phyloP scores from a whole-genome alignment of 2,329 filamentous ascomycete genomes.

The Colletotrichum karsti region DNA sequence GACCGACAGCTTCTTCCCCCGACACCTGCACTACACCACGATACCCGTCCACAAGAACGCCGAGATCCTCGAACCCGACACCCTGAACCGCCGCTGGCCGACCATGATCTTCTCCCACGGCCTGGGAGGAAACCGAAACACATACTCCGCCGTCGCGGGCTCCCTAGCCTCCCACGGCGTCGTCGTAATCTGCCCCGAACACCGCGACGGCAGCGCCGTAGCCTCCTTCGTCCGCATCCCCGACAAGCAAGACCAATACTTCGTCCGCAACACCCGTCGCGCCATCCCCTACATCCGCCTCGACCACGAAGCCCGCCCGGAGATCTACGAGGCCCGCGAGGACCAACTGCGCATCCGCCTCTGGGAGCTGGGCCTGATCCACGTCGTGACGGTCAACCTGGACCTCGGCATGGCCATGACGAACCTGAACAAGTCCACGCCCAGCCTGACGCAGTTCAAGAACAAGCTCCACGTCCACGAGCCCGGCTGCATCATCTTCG shows the following conservation, averaged over 20 bases:
- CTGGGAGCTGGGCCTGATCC: constrained; percentile 80
- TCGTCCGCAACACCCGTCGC: constrained; percentile 41
- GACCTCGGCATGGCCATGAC: constrained; percentile 61
- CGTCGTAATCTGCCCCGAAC: constrained; percentile 83
- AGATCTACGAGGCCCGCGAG: constrained; percentile 74
- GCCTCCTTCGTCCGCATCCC: constrained; percentile 76
- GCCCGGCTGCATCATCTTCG: constrained; percentile 78
- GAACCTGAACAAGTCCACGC: constrained; percentile 62
- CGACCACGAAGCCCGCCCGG: constrained; percentile 70
- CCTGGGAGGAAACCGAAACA: constrained; percentile 81
- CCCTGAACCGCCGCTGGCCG: constrained; percentile 71
- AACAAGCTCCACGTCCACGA: constrained; percentile 72
- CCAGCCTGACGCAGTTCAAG: constrained; percentile 66
- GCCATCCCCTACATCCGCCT: constrained; percentile 59
- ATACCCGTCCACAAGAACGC: constrained; percentile 80
- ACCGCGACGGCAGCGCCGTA: constrained; percentile 82
- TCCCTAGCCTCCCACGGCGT: constrained; percentile 84
- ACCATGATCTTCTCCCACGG: constrained; percentile 89
- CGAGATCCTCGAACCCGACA: constrained; percentile 60
- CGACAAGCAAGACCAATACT: constrained; percentile 50
- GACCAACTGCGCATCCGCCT: constrained; percentile 77
- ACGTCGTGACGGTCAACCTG: constrained; percentile 73
- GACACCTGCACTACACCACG: constrained; percentile 76
- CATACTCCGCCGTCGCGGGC: constrained; percentile 84
- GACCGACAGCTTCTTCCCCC: constrained; percentile 66